These are phyloP conservation scores for Rosellinia necatrix DNA, from an alignment of 2,329 filamentous ascomycete genomes.

Conservation along the genomic window DNA sequence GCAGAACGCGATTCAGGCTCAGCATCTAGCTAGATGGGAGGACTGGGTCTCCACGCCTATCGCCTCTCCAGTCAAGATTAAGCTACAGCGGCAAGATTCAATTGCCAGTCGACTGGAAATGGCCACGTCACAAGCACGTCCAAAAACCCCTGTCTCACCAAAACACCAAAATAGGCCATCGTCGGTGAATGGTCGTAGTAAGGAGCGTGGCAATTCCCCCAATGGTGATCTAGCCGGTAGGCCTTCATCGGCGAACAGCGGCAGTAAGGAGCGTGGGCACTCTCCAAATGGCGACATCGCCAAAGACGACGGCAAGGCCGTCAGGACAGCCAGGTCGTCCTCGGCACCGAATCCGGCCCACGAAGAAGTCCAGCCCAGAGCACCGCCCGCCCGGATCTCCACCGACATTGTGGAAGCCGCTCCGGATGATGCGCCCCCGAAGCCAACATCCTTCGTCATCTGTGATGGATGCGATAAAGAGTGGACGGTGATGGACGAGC, in stretches of 20 bases:
- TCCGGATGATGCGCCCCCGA: constrained; percentile 18
- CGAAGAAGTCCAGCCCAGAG: background rate
- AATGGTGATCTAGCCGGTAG: background rate
- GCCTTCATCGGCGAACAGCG: background rate
- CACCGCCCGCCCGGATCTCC: constrained; percentile 6
- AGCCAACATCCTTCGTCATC: constrained; percentile 31
- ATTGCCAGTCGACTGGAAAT: constrained; percentile 1
- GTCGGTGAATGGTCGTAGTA: background rate
- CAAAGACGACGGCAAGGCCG: constrained; percentile 1
- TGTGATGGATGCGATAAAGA: constrained; percentile 36
- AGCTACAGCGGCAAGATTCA: background rate
- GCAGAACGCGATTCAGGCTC: constrained; percentile 33
- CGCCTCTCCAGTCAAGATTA: constrained; percentile 8
- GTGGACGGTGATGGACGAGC: constrained; percentile 34
- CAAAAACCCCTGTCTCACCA: background rate
- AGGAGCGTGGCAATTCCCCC: background rate
- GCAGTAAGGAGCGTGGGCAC: background rate
- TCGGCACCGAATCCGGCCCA: background rate
- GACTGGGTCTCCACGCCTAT: constrained; percentile 32
- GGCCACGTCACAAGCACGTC: background rate
- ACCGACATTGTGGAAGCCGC: constrained; percentile 14
- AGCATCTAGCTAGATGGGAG: constrained; percentile 32
- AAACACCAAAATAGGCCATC: background rate
- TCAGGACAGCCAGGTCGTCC: constrained; percentile 2
- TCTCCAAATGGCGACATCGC: background rate